Evolutionary conservation across 2,329 filamentous ascomycete genomes (phyloP), one percentile per base, ranked within the genome.

Genomic region (Ascochyta pisi): DNA sequence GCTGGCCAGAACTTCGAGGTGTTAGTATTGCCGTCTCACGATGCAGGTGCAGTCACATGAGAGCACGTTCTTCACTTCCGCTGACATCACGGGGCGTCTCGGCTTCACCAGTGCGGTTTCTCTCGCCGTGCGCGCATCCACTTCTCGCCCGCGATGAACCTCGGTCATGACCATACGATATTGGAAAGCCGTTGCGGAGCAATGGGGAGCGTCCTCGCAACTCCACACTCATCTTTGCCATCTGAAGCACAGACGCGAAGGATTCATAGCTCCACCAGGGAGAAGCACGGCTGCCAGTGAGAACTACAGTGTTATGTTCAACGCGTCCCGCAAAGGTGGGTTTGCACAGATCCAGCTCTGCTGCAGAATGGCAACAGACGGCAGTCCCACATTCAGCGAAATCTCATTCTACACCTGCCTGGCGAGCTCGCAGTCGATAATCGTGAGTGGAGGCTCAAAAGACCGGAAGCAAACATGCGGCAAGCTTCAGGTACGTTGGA

Each of bases 91-190:
- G 22, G 22, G 27, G 13, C 31, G 6, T 13, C 39, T 48, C 29
- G 31, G 33, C 39, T 53, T 41, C 22, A 22, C 9, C 12, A 24
- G 29, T 27, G 7, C 24, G 31, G 26, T 15, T 24, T 31, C 13
- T 38, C 22, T 43, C 29, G 38, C 34, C 52, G 45, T 40, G 40
- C 45, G 34, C 31, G 15, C 23, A 19, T 50, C 45, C 46, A 37
- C 41, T 45, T 22, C 7, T 46, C 13, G 26, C 13, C 39, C 34
- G 40, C 7, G 26, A 10, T 54, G n/a, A 49, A 46, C 24, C 41
- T 46, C 22, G 33, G 24, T 33, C 3, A 4, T 47, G 15, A 26
- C 33, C 38, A 42, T 35, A 37, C 23, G 41, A 50, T 46, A 13
- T 42, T 24, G 35, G 35, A 37, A 7, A 23, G 13, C 15, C 41